Conservation (phyloP, 495 filamentous ascomycete genomes). For the Aspergillus baeticus region DNA sequence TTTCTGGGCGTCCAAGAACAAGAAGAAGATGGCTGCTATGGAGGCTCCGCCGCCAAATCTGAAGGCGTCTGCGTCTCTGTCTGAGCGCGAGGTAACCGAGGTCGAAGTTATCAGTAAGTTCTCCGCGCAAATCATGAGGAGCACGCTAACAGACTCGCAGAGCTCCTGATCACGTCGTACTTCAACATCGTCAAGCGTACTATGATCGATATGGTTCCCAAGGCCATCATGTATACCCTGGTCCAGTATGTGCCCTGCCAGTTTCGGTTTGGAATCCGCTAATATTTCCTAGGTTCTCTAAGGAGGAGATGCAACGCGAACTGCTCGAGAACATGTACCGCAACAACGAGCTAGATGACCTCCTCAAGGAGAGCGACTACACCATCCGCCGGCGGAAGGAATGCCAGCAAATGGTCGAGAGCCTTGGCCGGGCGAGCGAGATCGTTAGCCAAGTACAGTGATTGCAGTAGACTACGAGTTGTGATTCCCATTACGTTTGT, state of each 20-base stretch:
- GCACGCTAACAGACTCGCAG: conserved; percentile 40
- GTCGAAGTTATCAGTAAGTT: conserved; percentile 98
- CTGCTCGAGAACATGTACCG: conserved; percentile 98
- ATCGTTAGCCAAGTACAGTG: conserved; percentile 97
- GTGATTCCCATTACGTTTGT: conserved; percentile 15
- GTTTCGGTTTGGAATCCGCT: not conserved
- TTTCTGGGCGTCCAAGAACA: conserved; percentile 97
- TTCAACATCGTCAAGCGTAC: conserved; percentile 97
- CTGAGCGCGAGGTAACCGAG: conserved; percentile 88
- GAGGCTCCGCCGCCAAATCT: conserved; percentile 88
- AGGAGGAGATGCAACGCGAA: conserved; percentile 98
- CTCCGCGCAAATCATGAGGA: no score
- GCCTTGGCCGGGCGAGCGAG: conserved; percentile 80
- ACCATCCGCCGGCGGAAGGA: conserved; percentile 94
- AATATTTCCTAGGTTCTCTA: conserved; percentile 66
- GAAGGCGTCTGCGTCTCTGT: conserved; percentile 89
- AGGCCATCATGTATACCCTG: conserved; percentile 97
- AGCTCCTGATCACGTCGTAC: conserved; percentile 94
- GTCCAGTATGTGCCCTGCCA: conserved; percentile 68
- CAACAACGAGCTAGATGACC: conserved; percentile 80
- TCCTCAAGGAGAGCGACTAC: conserved; percentile 98
- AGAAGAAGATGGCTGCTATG: conserved; percentile 99
- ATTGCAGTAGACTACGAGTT: conserved; percentile 17
- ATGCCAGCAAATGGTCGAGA: conserved; percentile 99
- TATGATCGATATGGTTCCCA: conserved; percentile 99